These are phyloP conservation scores for Plectosphaerella plurivora DNA, from an alignment of 2,329 filamentous ascomycete species.

Conservation along the genomic window DNA sequence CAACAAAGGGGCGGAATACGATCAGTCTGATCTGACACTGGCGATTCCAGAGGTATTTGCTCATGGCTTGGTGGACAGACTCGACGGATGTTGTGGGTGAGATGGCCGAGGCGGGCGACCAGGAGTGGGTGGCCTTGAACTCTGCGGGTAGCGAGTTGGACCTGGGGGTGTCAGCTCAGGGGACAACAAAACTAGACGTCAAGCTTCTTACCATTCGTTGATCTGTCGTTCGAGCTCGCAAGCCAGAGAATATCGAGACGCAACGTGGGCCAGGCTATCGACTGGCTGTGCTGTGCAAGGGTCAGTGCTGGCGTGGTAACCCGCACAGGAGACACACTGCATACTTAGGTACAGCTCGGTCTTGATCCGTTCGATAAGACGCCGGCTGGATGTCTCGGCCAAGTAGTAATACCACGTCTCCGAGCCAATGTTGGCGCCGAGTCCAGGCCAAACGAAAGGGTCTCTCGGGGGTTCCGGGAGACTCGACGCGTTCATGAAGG, in stretches of 20 bases:
- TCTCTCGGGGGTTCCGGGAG: background rate
- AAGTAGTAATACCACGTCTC: constrained; percentile 10
- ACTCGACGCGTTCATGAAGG: background rate
- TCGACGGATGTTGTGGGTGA: background rate
- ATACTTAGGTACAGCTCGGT: background rate
- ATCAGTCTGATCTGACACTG: background rate
- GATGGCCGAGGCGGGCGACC: background rate
- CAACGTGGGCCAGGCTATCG: background rate
- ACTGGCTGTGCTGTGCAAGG: no score
- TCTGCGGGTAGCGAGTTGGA: background rate
- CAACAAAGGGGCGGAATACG: background rate
- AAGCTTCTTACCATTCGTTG: background rate
- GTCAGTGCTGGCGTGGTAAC: no score
- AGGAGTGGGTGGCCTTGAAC: background rate
- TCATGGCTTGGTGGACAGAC: background rate
- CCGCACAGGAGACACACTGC: no score
- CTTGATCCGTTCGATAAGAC: constrained; percentile 6
- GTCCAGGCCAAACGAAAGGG: background rate
- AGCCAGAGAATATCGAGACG: background rate
- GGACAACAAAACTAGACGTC: no score
- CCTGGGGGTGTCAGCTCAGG: background rate
- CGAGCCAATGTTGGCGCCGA: background rate
- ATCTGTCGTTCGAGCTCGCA: background rate
- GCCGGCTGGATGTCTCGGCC: constrained; percentile 7
- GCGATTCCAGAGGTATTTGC: background rate